Base-by-base conservation (phyloP, 1,284 basidiomycete genomes). In the Puccinia triticina region DNA sequence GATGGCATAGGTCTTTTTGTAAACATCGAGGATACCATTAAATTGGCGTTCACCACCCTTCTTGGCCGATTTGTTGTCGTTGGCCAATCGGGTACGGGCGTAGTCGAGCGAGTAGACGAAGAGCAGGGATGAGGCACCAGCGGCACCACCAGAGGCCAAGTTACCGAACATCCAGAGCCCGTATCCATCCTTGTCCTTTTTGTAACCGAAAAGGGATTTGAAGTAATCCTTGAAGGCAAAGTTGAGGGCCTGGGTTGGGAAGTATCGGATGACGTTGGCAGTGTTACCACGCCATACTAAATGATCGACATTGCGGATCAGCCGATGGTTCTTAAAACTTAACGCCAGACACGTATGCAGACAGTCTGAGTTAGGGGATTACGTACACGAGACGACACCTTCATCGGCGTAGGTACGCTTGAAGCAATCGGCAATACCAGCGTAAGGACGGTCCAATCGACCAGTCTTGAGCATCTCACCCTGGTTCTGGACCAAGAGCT, bases 21-120 rank as follows among this genome's bases (percentile, higher is more conserved):
- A 96, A 85, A 97, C 95, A 87, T 97, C 95, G 84, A 96, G 90
- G 79, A 97, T 90, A 88, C 95, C 95, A 87, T 95, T 96, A 91
- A 96, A 97, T 88, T 97, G 95, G 88, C 95, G 94, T 80, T 86
- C 86, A 71, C 84, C 84, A 89, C 95, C 95, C 87, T 90, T 90
- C 90, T 94, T 95, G 73, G 93, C 90, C 14, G 94, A 95, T 90
- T 97, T 97, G 87, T 93, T 93, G 87, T 98, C 95, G 88, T 96
- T 96, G 88, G 95, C 95, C 85, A 97, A 92, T 91, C 95, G 95
- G 82, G 95, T 97, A 92, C 95, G 94, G 84, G 95, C 95, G 87
- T 95, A 96, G 87, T 97, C 95, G 84, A 98, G 92, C 55, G 95
- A 96, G 92, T 98, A 97, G 88, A 97, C 95, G 88, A 98, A 97